Base-by-base conservation (phyloP, 257 asterid species). In the Mentha longifolia region DNA sequence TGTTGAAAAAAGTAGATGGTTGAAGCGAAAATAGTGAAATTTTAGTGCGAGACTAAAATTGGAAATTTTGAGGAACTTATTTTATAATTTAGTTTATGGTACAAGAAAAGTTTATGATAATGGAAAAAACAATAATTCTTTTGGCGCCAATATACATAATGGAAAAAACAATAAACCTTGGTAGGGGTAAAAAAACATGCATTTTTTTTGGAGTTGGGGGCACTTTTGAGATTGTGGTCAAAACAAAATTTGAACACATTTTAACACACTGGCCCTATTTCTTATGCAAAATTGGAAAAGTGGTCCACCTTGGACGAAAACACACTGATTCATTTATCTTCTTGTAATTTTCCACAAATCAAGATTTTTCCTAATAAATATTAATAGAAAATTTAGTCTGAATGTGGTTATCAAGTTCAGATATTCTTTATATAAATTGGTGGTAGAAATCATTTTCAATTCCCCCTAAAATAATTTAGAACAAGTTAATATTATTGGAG, bases 251-350 rank as follows among this genome's bases (percentile, higher is more conserved):
- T 61, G 55, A 61, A 57, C 79, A 58, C 43, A 74, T 74, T 76
- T 82, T 51, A 39, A 79, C 78, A 82, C 61, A 49, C 15, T 55
- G 82, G 76, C 70, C 82, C 82, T 75, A 50, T 72, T 60, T 39
- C 78, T 82, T 51, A 49, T 65, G 81, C 52, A 52, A 78, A 75
- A 61, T 74, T 81, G 56, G 68, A 61, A 78, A 81, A 78, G 79
- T 75, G 83, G 85, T 78, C 85, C 80, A 57, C 39, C 65, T 64
- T 35, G 6, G 22, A 56, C 50, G 16, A 72, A 51, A 69, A 35
- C 31, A 28, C 31, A 28, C 31, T 28, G 31, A 28, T 28, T 28
- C 31, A 28, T 28, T 28, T 3, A 28, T 28, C 31, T 28, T 28
- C 31, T 42, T 12, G 13, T 42, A 6, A 22, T 14, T 45, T 64